phyloP scores from a whole-genome alignment of 768 basidiomycete species.

The Agaricus subrufescens region DNA sequence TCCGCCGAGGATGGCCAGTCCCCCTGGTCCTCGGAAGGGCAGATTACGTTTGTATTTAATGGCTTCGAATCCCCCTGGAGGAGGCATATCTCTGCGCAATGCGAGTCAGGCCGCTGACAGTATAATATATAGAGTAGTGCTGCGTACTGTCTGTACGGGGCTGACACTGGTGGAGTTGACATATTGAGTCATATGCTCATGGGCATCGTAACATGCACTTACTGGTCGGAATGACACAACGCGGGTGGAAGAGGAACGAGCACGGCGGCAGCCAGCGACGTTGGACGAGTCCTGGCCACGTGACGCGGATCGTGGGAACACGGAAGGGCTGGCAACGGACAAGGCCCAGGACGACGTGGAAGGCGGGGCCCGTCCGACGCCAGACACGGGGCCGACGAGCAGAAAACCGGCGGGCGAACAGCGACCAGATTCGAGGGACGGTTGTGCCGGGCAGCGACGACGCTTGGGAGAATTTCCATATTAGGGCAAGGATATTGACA shows the following conservation, averaged over 20 bases:
- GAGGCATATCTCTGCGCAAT: slow-evolving; percentile 87
- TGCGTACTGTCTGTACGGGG: slow-evolving; percentile 60
- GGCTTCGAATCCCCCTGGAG: slow-evolving; percentile 86
- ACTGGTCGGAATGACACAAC: slow-evolving; percentile 1
- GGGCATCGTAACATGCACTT: neutral
- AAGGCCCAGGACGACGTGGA: neutral
- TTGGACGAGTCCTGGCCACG: neutral
- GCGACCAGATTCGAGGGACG: neutral
- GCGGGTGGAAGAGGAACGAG: slow-evolving; percentile 13
- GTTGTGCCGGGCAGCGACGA: slow-evolving; percentile 4
- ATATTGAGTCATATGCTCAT: slow-evolving; percentile 1
- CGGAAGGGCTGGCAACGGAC: neutral
- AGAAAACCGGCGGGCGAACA: neutral
- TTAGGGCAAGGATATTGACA: slow-evolving; percentile 12
- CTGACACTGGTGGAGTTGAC: slow-evolving; percentile 40
- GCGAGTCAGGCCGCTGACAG: neutral
- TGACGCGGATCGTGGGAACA: neutral
- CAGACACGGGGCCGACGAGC: neutral
- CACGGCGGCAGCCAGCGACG: neutral
- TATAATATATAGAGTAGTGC: slow-evolving; percentile 17
- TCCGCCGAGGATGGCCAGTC: slow-evolving; percentile 79
- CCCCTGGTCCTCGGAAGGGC: slow-evolving; percentile 83
- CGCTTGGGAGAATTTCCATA: slow-evolving; percentile 7
- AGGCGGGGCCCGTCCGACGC: neutral
- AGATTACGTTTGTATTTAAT: slow-evolving; percentile 96